Conservation (phyloP, 371 early-diverging fungal genomes). For the Aphelidium insulamus region DNA sequence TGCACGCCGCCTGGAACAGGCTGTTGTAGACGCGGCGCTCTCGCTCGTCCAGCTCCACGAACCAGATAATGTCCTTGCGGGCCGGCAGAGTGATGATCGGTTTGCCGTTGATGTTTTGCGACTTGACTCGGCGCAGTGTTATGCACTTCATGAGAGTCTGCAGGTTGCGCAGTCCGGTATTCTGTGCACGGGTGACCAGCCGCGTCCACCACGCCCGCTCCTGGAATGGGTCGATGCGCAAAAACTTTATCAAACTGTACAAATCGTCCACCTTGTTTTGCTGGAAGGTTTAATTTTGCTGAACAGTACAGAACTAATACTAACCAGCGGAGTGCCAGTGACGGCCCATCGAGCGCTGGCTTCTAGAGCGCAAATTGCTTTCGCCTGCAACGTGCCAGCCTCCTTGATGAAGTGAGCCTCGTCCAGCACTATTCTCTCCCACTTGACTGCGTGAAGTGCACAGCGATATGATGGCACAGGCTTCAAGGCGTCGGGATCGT, state of each 20-base stretch:
- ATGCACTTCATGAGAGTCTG: conserved; percentile 38
- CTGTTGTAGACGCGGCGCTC: neutral
- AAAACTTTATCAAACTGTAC: conserved; percentile 53
- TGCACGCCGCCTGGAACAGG: no score
- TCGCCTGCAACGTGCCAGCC: conserved; percentile 23
- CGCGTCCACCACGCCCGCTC: no score
- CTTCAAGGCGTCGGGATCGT: no score
- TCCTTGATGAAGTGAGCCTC: conserved; percentile 59
- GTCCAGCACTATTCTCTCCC: conserved; percentile 41
- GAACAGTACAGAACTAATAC: no score
- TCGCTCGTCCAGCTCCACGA: no score
- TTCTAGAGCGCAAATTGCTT: conserved; percentile 28
- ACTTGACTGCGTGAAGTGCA: conserved; percentile 19
- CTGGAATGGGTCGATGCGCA: conserved; percentile 44
- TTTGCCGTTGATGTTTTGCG: conserved; percentile 21
- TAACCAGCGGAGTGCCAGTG: conserved; percentile 49
- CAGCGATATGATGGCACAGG: no score
- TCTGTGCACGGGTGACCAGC: no score
- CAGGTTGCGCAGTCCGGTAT: no score
- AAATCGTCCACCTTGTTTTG: conserved; percentile 48
- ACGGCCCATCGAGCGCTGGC: conserved; percentile 52
- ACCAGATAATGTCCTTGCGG: neutral
- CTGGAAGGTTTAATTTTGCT: conserved; percentile 4
- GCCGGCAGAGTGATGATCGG: conserved; percentile 36
- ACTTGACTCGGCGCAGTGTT: conserved; percentile 36